Evolutionary conservation across 176 grass and related monocot species (phyloP).

Genomic region (Poa pratensis): DNA sequence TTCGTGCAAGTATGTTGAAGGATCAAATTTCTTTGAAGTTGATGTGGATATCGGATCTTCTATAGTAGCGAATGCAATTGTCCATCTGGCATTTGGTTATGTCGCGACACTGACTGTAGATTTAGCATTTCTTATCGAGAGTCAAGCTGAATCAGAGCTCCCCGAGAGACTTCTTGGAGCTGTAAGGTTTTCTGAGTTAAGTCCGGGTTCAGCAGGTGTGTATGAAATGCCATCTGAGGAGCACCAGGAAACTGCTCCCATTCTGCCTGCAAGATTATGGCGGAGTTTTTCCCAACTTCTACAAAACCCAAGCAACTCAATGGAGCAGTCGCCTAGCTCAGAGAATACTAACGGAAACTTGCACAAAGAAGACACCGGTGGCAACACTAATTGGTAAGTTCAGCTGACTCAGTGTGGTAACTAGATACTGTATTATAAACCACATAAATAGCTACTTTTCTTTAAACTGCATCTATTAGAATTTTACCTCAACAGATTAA

Average conservation of each 20-base stretch:
- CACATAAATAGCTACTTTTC: neutral
- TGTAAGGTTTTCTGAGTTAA: constrained; percentile 78
- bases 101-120: constrained; percentile 78
- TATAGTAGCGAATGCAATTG: constrained; percentile 93
- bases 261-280: constrained; percentile 64
- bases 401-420: constrained; percentile 20
- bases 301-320: constrained; percentile 55
- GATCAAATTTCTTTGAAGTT: constrained; percentile 82
- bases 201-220: constrained; percentile 65
- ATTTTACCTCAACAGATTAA: neutral
- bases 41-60: constrained; percentile 97
- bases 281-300: constrained; percentile 70
- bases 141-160: constrained; percentile 86
- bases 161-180: constrained; percentile 89
- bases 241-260: constrained; percentile 49
- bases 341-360: constrained; percentile 62
- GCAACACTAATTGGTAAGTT: constrained; percentile 64
- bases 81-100: constrained; percentile 94
- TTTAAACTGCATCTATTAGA: constrained; percentile 9
- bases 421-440: constrained; percentile 1
- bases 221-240: constrained; percentile 60
- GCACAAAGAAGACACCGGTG: constrained; percentile 44
- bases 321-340: constrained; percentile 33
- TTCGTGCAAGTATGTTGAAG: constrained; percentile 76
- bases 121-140: constrained; percentile 90